Evolutionary conservation across 2,329 filamentous ascomycete genomes (phyloP).

Genomic region (Cyphellophora europaea): DNA sequence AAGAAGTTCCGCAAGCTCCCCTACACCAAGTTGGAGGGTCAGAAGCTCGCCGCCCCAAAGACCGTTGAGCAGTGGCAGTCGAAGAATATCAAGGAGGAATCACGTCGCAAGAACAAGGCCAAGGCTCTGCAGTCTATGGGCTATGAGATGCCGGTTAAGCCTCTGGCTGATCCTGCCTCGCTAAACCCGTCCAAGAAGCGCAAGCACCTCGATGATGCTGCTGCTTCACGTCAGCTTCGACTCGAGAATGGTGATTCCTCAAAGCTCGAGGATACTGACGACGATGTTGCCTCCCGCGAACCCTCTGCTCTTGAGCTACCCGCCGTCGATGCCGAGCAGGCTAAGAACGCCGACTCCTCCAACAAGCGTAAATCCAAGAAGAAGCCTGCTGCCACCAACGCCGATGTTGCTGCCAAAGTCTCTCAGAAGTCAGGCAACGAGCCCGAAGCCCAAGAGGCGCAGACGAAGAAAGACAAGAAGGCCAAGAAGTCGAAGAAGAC

Average conservation of each 20-base stretch:
- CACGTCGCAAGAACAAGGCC: slow-evolving; percentile 57
- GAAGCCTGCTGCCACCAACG: slow-evolving; percentile 3
- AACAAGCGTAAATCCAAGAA: slow-evolving; percentile 26
- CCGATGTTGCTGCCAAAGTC: slow-evolving; percentile 2
- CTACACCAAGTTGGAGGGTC: slow-evolving; percentile 75
- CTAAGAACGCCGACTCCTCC: slow-evolving; percentile 21
- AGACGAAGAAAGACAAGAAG: slow-evolving; percentile 11
- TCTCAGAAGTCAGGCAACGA: slow-evolving; percentile 6
- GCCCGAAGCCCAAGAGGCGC: slow-evolving; percentile 3
- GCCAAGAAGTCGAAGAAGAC: slow-evolving; percentile 11
- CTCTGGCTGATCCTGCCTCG: slow-evolving; percentile 54
- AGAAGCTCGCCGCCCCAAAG: slow-evolving; percentile 62
- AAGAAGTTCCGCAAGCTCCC: slow-evolving; percentile 81
- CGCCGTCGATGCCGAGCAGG: slow-evolving; percentile 17
- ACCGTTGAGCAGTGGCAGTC: slow-evolving; percentile 70
- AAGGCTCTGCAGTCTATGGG: slow-evolving; percentile 70
- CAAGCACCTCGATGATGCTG: background rate
- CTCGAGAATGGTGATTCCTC: slow-evolving; percentile 20
- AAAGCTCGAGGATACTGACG: slow-evolving; percentile 21
- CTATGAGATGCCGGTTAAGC: slow-evolving; percentile 71
- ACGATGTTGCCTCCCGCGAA: slow-evolving; percentile 13
- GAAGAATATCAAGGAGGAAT: slow-evolving; percentile 64
- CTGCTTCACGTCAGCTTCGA: slow-evolving; percentile 9
- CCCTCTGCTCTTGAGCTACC: slow-evolving; percentile 23
- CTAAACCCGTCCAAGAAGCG: slow-evolving; percentile 27